These are phyloP conservation scores for Kurtzmaniella natalensis DNA, from an alignment of 1,139 yeast species.

Conservation along the genomic window DNA sequence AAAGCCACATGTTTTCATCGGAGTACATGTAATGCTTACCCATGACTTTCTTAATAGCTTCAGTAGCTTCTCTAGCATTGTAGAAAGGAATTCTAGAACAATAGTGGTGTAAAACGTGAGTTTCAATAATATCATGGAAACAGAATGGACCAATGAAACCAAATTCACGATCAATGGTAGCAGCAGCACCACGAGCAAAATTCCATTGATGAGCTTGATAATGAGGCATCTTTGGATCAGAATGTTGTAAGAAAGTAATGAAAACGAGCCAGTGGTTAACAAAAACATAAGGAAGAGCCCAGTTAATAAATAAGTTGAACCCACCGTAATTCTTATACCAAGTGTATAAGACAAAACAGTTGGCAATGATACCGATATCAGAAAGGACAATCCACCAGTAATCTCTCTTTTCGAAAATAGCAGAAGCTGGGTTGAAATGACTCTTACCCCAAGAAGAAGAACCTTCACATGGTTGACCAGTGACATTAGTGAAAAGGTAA, in stretches of 20 bases:
- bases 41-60: constrained; percentile 56
- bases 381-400: constrained; percentile 51
- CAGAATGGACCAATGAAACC: constrained; percentile 56
- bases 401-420: constrained; percentile 51
- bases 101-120: constrained; percentile 61
- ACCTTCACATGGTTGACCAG: constrained; percentile 47
- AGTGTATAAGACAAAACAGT: constrained; percentile 37
- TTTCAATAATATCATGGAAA: constrained; percentile 62
- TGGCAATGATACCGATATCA: constrained; percentile 48
- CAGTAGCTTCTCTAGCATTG: constrained; percentile 58
- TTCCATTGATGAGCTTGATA: constrained; percentile 56
- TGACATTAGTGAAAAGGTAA: constrained; percentile 46
- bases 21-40: constrained; percentile 51
- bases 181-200: constrained; percentile 65
- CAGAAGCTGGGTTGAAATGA: constrained; percentile 53
- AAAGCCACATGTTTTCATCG: constrained; percentile 55
- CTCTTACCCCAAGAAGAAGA: constrained; percentile 27
- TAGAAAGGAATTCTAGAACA: constrained; percentile 61
- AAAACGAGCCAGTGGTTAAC: constrained; percentile 65
- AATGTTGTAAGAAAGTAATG: constrained; percentile 58
- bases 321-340: constrained; percentile 47
- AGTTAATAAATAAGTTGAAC: constrained; percentile 46
- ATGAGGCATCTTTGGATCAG: constrained; percentile 56
- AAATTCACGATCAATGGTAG: constrained; percentile 58
- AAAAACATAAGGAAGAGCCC: constrained; percentile 53